Evolutionary conservation across 139 green algal species (phyloP), one percentile per base, ranked within the genome.

Genomic region (Tetraselmis chui): DNA sequence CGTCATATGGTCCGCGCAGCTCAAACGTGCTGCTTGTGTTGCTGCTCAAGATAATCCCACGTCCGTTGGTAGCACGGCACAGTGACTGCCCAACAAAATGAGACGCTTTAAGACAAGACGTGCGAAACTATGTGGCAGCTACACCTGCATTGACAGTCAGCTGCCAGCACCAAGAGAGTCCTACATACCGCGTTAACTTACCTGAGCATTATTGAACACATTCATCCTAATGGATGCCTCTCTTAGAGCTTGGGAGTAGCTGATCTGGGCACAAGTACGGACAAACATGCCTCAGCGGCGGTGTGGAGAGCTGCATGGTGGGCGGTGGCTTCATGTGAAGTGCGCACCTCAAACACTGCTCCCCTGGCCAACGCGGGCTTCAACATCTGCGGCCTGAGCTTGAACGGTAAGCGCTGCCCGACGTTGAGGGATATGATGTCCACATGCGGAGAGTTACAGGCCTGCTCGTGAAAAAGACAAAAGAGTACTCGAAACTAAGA

Each of bases 341-440:
- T 5, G 45, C 45, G 0, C 79, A 90, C 88, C 86, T 95, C 92
- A 81, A 95, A 93, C 28, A 86, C 78, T 1, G 94, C 30, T n/a
- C 91, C 92, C 1, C 91, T 76, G 23, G 84, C 79, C 0, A 93
- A 2, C 18, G 92, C 92, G 0, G 86, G 75, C 58, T 87, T 81
- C 1, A 93, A 28, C 0, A 80, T 0, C 1, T 77, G 30, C 2
- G 85, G 83, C 29, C 84, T 81, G 59, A 90, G 76, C 78, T 87
- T 85, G 77, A 93, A 87, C 2, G 83, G 79, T 31, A 90, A 75
- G 28, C 89, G 84, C 26, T 84, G 79, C 0, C 74, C 59, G 18
- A 94, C 67, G 81, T 94, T 88, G 30, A 95, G 78, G 0, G 26
- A 59, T 25, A 95, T 89, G n/a, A 94, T 78, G 77, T 95, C 92